Base-by-base conservation (phyloP, 306 rosid species). In the Trifolium repens region DNA sequence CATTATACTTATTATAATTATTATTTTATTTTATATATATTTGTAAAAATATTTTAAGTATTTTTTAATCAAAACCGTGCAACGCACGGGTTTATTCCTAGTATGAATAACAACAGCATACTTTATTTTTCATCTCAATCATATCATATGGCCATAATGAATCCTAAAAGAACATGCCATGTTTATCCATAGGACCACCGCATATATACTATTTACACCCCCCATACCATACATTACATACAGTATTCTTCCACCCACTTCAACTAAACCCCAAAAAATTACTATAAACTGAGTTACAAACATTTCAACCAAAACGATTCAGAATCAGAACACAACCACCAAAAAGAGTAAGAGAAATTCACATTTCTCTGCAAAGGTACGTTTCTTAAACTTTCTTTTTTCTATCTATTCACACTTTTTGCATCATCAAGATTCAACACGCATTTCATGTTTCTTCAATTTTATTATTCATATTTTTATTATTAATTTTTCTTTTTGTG, bases 331-430 rank as follows among this genome's bases (percentile, higher is more conserved):
- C n/a, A 7, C 26, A 54, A 54, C 7, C 26, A 17, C 19, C 61
- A 22, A 19, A 22, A 22, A 7, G 7, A 5, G n/a, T 46, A 13
- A 53, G 24, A 12, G n/a, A 12, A 8, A 14, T 26, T 59, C 65
- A 59, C 65, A 13, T 59, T 58, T 26, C 39, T 46, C 15, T 24
- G n/a, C 37, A 58, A 58, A 26, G 27, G 65, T 59, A n/a, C 65
- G 39, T 12, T 59, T 5, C 40, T 9, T 59, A 26, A 58, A 58
- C 39, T 5, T 12, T 26, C 13, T 59, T 39, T 26, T 26, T 16
- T 65, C 34, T 64, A 5, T 65, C 70, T 9, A 5, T 34, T 65
- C n/a, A 9, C 16, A 16, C 70, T 26, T 63, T 70, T 66, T 15
- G 15, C 57, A 55, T 12, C 14, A 40, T 8, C 17, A 40, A 8